Evolutionary conservation across 306 rosid species (phyloP).

Genomic region (Delonix regia): DNA sequence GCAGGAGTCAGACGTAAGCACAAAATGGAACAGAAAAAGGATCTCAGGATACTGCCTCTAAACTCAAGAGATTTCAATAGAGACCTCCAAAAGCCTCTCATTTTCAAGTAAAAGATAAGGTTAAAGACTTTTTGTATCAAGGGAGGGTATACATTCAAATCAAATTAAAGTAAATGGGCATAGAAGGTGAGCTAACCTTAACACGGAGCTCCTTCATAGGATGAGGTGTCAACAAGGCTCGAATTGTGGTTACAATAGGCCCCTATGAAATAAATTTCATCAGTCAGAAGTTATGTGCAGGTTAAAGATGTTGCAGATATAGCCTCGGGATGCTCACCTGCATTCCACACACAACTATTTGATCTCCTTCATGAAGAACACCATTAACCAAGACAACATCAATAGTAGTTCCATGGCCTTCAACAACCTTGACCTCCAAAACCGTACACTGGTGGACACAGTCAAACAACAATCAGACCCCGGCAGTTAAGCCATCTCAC

Average conservation of each 20-base stretch:
- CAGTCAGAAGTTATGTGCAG: slow-evolving; percentile 14
- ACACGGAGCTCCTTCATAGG: slow-evolving; percentile 98
- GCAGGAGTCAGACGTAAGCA: not conserved
- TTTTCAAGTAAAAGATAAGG: not conserved
- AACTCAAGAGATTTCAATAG: not conserved
- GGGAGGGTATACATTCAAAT: not conserved
- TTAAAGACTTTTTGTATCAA: slow-evolving; percentile 5
- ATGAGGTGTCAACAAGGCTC: slow-evolving; percentile 95
- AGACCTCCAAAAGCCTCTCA: not conserved
- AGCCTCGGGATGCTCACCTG: slow-evolving; percentile 59
- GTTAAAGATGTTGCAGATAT: slow-evolving; percentile 5
- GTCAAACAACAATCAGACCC: slow-evolving; percentile 44
- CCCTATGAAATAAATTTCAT: slow-evolving; percentile 54
- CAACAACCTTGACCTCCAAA: slow-evolving; percentile 95
- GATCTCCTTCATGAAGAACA: slow-evolving; percentile 98
- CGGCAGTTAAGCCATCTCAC: slow-evolving; percentile 30
- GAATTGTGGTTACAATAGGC: slow-evolving; percentile 85
- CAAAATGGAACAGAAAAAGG: slow-evolving; percentile 2
- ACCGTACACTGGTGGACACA: slow-evolving; percentile 80
- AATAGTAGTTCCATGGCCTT: slow-evolving; percentile 97
- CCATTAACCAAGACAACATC: slow-evolving; percentile 97
- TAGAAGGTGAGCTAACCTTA: slow-evolving; percentile 57
- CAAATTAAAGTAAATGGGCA: not conserved
- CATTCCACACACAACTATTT: slow-evolving; percentile 96
- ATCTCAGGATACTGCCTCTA: not conserved